Conservation (phyloP, 2,329 filamentous ascomycete species). For the Blastomyces parvus region DNA sequence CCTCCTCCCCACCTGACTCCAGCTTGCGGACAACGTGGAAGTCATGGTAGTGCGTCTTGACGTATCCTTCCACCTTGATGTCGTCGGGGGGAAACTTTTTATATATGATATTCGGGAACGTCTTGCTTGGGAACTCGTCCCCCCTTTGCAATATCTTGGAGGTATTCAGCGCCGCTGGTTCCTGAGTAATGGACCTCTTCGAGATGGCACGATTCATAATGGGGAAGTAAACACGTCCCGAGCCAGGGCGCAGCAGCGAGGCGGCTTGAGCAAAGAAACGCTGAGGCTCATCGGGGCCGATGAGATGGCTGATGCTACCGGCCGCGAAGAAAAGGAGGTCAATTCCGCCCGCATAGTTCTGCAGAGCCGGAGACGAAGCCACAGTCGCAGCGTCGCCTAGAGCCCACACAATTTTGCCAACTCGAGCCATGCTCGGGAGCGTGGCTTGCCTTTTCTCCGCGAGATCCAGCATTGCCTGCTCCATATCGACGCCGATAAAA, state of each 20-base stretch:
- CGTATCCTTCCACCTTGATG: neutral
- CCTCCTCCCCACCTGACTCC: neutral
- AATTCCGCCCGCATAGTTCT: neutral
- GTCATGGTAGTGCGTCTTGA: constrained; percentile 1
- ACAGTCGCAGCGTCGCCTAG: neutral
- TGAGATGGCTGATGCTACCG: constrained; percentile 5
- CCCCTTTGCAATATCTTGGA: neutral
- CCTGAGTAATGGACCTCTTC: constrained; percentile 1
- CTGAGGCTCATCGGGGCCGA: neutral
- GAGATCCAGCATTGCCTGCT: constrained; percentile 1
- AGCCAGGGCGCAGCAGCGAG: constrained; percentile 1
- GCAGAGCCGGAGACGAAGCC: neutral
- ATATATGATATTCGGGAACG: constrained; percentile 1
- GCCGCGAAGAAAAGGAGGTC: constrained; percentile 3
- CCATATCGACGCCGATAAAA: constrained; percentile 2
- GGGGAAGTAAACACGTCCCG: neutral
- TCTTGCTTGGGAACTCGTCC: neutral
- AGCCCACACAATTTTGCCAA: neutral
- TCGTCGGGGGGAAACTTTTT: constrained; percentile 1
- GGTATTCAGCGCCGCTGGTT: neutral
- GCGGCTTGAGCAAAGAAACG: neutral
- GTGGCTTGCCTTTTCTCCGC: neutral
- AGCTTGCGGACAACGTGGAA: constrained; percentile 1
- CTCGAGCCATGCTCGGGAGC: constrained; percentile 1
- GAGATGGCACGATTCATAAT: neutral